Evolutionary conservation across 2,329 filamentous ascomycete genomes (phyloP).

Genomic region (Xylaria sp.): DNA sequence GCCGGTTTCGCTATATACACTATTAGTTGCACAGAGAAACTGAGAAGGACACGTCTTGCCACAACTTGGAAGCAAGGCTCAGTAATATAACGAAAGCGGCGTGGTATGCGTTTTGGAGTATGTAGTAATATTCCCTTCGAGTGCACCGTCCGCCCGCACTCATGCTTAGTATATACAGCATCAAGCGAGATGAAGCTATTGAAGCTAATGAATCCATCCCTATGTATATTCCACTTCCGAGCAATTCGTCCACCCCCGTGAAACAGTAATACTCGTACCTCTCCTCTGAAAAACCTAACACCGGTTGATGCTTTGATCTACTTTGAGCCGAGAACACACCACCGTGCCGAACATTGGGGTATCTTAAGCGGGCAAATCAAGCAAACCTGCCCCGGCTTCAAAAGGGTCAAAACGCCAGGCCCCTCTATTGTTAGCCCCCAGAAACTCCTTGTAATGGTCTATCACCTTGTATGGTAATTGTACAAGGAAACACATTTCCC

Average conservation of each 20-base stretch:
- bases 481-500: background rate
- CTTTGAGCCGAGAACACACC: constrained; percentile 9
- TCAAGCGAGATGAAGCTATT: background rate
- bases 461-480: constrained; percentile 4
- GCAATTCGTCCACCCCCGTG: background rate
- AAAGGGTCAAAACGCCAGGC: constrained; percentile 20
- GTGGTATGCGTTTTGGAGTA: too few relatives aligned
- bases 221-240: background rate
- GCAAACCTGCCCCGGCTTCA: constrained; percentile 1
- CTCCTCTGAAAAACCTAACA: constrained; percentile 19
- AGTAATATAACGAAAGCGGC: too few relatives aligned
- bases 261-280: background rate
- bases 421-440: constrained; percentile 11
- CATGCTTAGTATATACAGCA: constrained; percentile 19
- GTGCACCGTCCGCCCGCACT: background rate
- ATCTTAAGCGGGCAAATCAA: constrained; percentile 30
- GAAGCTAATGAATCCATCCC: background rate
- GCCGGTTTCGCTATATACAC: constrained; percentile 7
- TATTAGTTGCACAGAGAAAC: background rate
- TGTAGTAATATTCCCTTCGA: background rate
- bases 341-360: constrained; percentile 30
- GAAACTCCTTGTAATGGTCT: constrained; percentile 1
- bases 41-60: background rate
- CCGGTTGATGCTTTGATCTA: constrained; percentile 28
- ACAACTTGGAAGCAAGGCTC: background rate